Base-by-base conservation (phyloP, 306 rosid species). In the Quercus cerris region DNA sequence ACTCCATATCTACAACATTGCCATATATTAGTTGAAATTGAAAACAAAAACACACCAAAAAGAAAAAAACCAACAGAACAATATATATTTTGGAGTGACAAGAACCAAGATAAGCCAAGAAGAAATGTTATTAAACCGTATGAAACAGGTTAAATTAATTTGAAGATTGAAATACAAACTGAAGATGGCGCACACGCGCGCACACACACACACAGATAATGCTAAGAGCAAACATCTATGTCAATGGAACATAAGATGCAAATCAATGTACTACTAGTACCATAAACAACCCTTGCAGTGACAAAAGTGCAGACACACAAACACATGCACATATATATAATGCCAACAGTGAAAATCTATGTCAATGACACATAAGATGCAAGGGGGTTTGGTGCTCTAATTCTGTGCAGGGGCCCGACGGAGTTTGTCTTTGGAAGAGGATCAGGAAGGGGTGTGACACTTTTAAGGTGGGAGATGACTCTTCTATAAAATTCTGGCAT, bases 1-100 rank as follows among this genome's bases (percentile, higher is more conserved):
- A 77, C 91, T 93, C 99, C 99, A 95, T 84, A 95, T 91, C 99
- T 95, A 86, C 84, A 88, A 54, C 70, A 84, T 49, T 75, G 81
- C 63, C 71, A 61, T 23, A 75, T n/a, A 78, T 52, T 14, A 55
- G 33, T 77, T 73, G 70, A 68, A 74, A 41, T 41, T 38, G 46
- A 38, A 38, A 38, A 38, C 46, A 38, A 38, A 38, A 38, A 38
- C 44, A 38, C 46, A 38, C 46, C 46, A 38, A 38, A 55, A 59
- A 13, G 28, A 28, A 35, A 13, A 49, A 20, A 22, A 14, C 38
- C 25, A 74, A 27, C 52, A 74, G 25, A 75, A 49, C 30, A 56
- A 25, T 73, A 70, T 68, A 20, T 73, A 70, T 68, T 75, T 75
- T n/a, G 51, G 27, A 64, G 31, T 33, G 66, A 44, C 52, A 64